Conservation (phyloP, 345 rosid species). For the Arabis hirsuta region DNA sequence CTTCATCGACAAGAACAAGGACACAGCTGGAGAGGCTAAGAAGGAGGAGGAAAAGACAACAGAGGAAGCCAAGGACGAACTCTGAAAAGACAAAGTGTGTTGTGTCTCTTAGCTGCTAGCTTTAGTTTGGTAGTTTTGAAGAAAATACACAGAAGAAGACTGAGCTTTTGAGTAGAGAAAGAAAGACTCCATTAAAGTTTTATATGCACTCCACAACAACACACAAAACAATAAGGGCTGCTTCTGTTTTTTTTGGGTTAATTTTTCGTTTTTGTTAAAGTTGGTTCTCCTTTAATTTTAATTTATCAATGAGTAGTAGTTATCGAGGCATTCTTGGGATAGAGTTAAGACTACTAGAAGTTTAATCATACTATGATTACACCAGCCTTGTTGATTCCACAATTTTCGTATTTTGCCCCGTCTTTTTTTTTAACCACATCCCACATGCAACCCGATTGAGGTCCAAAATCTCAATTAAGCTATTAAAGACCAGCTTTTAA, state of each 20-base stretch:
- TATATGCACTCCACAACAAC: background rate
- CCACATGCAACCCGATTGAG: too few relatives aligned
- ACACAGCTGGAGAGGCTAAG: constrained; percentile 43
- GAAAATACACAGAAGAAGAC: constrained; percentile 36
- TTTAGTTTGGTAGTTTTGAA: constrained; percentile 40
- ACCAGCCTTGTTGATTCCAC: too few relatives aligned
- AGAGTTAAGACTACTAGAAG: too few relatives aligned
- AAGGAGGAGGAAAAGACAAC: constrained; percentile 27
- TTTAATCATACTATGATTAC: too few relatives aligned
- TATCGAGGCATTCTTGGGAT: constrained; percentile 14
- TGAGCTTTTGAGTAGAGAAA: constrained; percentile 27
- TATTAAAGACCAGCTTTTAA: too few relatives aligned
- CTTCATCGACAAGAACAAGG: constrained; percentile 81
- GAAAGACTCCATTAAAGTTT: background rate
- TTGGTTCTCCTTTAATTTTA: constrained; percentile 10
- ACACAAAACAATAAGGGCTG: constrained; percentile 23
- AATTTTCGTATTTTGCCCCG: too few relatives aligned
- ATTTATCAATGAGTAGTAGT: background rate
- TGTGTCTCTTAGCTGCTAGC: constrained; percentile 41
- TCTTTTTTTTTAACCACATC: too few relatives aligned
- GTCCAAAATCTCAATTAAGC: too few relatives aligned
- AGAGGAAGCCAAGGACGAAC: constrained; percentile 61
- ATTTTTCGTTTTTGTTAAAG: background rate
- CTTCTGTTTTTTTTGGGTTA: constrained; percentile 9
- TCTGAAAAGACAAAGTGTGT: constrained; percentile 47